A percentile compares a stretch with the other conserved stretches of the same genome.
Conservation (phyloP, 345 rosid species). For the Clarkia xantiana region DNA sequence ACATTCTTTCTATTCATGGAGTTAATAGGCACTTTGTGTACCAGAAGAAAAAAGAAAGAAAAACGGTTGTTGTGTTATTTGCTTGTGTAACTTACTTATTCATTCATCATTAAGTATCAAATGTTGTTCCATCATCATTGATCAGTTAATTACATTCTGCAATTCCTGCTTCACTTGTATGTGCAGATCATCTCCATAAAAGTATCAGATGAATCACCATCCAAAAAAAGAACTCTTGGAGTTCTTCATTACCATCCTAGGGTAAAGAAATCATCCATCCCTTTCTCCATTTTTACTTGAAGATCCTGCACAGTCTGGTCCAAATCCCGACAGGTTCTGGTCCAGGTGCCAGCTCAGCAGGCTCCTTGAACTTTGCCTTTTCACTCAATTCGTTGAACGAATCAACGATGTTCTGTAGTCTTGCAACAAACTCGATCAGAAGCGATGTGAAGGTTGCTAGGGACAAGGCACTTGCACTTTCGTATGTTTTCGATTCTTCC, state of each 20-base stretch:
- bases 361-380: conserved; percentile 60
- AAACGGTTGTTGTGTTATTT: too few relatives aligned
- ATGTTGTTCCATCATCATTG: too few relatives aligned
- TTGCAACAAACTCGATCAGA: conserved; percentile 75
- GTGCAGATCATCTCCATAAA: too few relatives aligned
- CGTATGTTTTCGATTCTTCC: conserved; percentile 56
- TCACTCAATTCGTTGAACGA: conserved; percentile 53
- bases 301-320: conserved; percentile 18
- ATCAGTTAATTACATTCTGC: too few relatives aligned
- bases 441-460: conserved; percentile 81
- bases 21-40: too few relatives aligned
- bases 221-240: not conserved
- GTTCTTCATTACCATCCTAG: not conserved
- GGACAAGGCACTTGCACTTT: conserved; percentile 80
- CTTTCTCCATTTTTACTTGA: not conserved
- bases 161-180: too few relatives aligned
- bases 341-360: conserved; percentile 14
- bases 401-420: conserved; percentile 59
- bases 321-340: conserved; percentile 24
- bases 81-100: too few relatives aligned
- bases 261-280: not conserved
- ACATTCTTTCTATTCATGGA: too few relatives aligned
- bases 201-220: too few relatives aligned
- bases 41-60: too few relatives aligned
- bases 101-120: too few relatives aligned